Evolutionary conservation across 805 yeast genomes (phyloP).

Genomic region (Wickerhamiella allomyrinae): DNA sequence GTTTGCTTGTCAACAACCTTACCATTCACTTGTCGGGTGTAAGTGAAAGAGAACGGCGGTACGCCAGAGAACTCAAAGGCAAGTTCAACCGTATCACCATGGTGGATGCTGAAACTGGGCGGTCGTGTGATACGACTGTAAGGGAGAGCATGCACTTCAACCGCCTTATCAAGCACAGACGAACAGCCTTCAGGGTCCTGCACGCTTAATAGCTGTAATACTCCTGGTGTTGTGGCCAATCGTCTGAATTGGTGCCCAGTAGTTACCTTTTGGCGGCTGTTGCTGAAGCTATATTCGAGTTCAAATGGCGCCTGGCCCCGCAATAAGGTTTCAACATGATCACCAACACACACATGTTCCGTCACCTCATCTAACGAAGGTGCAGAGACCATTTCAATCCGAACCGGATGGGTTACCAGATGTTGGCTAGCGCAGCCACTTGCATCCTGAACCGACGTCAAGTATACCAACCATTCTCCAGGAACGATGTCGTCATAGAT

Average conservation of each 20-base stretch:
- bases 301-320: constrained; percentile 71
- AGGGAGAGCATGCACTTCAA: constrained; percentile 42
- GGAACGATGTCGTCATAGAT: not conserved
- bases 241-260: constrained; percentile 34
- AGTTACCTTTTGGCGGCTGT: constrained; percentile 9
- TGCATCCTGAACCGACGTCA: constrained; percentile 29
- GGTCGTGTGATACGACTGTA: constrained; percentile 65
- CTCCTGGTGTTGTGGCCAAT: constrained; percentile 74
- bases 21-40: constrained; percentile 45
- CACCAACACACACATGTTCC: constrained; percentile 78
- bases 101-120: constrained; percentile 83
- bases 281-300: constrained; percentile 62
- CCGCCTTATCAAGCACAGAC: constrained; percentile 21
- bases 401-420: not conserved
- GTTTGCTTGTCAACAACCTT: constrained; percentile 42
- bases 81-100: constrained; percentile 88
- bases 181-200: constrained; percentile 64
- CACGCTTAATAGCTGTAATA: constrained; percentile 46
- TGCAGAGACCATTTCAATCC: not conserved
- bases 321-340: constrained; percentile 60
- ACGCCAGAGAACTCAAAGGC: constrained; percentile 69
- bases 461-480: constrained; percentile 39
- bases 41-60: constrained; percentile 82
- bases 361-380: constrained; percentile 14
- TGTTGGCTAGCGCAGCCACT: not conserved